Base-by-base conservation (phyloP, 1,139 yeast genomes). In the Candida tropicalis region DNA sequence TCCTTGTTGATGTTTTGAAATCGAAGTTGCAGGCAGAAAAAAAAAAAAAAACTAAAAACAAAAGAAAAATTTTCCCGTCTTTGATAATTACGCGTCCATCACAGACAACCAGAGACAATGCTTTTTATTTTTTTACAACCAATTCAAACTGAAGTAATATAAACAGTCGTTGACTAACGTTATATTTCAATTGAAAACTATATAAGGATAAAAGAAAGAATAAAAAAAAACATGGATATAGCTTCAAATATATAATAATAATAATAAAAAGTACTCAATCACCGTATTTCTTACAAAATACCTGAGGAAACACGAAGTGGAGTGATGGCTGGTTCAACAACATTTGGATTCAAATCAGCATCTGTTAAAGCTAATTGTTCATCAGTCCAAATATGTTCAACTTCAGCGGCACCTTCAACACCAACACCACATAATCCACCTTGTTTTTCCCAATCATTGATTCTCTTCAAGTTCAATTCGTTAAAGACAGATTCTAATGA, bases 341-440 rank as follows among this genome's bases (percentile, higher is more conserved):
- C 89, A 53, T 84, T 86, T 35, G 79, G 70, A 59, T 85, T 81
- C 66, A 86, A 74, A 57, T 81, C 85, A 7, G 67, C 60, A 56
- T 84, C 82, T 23, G 77, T 73, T 65, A 84, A 79, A 5, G 62
- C 49, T 65, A 91, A 76, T 65, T 88, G 95, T 48, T 77, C 80
- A 46, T 84, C 86, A 40, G 96, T 88, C 99, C 99, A 93, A 56
- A 93, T 73, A 55, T 79, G 82, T 45, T 72, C 65, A 43, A 77
- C 77, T 22, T 75, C 65, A 35, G 64, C 59, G 32, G 74, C 70
- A 15, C 25, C 24, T 23, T 73, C 62, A 31, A 68, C 60, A 49
- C 97, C 97, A 53, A 90, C 96, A 46, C 96, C 96, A 60, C 95
- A 84, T 54, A 85, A 80, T 9, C 97, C 97, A 54, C 97, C 98